A percentile compares a stretch with the other conserved stretches of the same genome.
Evolutionary conservation across 106 monocot genomes (phyloP).

Genomic region (Dactylorhiza incarnata): DNA sequence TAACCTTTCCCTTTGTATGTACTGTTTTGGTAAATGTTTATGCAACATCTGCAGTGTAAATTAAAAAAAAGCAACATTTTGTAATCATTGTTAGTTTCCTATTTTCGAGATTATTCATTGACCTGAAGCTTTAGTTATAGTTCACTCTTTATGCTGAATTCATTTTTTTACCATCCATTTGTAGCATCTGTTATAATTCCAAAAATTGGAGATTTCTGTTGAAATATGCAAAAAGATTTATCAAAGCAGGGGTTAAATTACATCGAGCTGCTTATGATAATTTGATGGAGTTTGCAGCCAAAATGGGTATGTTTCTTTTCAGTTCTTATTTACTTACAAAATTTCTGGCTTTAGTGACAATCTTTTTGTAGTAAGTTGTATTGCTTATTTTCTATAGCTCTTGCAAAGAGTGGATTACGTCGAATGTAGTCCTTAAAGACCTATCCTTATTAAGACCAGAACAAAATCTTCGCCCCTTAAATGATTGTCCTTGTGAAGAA

Average conservation of each 20-base stretch:
- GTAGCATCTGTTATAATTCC: constrained; percentile 69
- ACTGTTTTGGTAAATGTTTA: neutral
- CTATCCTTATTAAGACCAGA: too few relatives aligned
- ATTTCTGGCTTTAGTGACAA: neutral
- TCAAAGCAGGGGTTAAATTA: constrained; percentile 74
- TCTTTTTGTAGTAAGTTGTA: neutral
- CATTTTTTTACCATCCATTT: constrained; percentile 2
- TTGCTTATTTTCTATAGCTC: too few relatives aligned
- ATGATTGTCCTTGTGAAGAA: too few relatives aligned
- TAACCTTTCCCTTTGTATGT: neutral
- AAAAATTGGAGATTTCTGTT: constrained; percentile 64
- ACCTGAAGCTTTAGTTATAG: neutral
- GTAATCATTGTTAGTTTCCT: neutral
- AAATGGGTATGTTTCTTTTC: constrained; percentile 43
- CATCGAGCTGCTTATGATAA: constrained; percentile 70
- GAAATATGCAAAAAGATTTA: constrained; percentile 65
- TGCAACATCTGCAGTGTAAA: neutral
- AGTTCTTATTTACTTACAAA: neutral
- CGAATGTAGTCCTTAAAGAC: too few relatives aligned
- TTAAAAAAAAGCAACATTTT: neutral
- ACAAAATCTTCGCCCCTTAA: too few relatives aligned
- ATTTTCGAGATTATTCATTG: neutral
- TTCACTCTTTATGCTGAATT: neutral
- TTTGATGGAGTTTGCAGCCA: constrained; percentile 97
- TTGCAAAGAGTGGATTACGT: too few relatives aligned